Base-by-base conservation (phyloP, 2,329 filamentous ascomycete genomes). In the Ceratocystis ficicola region DNA sequence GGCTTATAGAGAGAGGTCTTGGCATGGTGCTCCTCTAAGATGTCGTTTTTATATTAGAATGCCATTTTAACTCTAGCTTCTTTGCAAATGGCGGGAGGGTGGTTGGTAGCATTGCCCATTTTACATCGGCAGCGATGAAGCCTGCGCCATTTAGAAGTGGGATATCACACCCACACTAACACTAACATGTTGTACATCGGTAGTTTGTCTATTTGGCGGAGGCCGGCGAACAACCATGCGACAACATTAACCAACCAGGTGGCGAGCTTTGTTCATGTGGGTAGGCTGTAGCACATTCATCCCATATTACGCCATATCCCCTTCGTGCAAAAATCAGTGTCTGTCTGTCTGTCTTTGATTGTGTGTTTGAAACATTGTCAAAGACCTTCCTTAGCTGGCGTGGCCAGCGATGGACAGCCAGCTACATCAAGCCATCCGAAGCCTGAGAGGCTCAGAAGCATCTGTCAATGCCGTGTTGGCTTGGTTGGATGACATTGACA, bases 351-450 rank as follows among this genome's bases (percentile, higher is more conserved):
- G 25, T 3, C 25, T 57, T 57, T 15, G 17, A 32, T 6, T 30
- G 52, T 30, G 20, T 32, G 52, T 57, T 57, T 57, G 52, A 57
- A 32, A 57, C 52, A 30, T 25, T 32, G 52, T 57, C 52, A 57
- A 57, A 57, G 52, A 17, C 32, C 32, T 10, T 3, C 32, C 52
- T 32, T 17, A 2, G 28, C 52, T 6, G 25, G 12, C 25, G 8
- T 17, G 28, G 22, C 25, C 28, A 17, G 52, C 20, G 3, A 36
- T 36, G 12, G 32, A 36, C 32, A 36, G 32, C 32, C 32, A 36
- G 8, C 30, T 55, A 55, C 8, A 28, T n/a, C 7, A 55, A 10
- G 50, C 50, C 28, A 12, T 28, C 52, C 28, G 25, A 57, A n/a
- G 17, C 52, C 5, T 50, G 46, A 50, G 10, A 32, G 30, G 52